Conservation (phyloP, 176 grass and related monocot species). For the Puccinellia tenuiflora region DNA sequence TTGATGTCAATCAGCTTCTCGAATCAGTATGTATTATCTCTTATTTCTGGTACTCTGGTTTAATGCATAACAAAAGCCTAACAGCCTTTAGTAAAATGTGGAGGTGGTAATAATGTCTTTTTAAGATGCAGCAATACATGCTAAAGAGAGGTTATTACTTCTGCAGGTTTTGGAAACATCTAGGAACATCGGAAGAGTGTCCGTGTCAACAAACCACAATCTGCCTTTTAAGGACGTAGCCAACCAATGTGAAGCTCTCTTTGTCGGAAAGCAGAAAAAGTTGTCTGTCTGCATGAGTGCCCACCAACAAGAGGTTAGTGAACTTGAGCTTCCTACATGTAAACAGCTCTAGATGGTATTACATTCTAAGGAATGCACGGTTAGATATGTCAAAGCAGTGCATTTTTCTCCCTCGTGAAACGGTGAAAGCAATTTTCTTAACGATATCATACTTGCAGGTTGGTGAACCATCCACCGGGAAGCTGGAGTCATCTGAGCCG, state of each 20-base stretch:
- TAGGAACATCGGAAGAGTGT: slow-evolving; percentile 56
- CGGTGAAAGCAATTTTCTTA: not conserved
- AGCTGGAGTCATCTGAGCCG: slow-evolving; percentile 17
- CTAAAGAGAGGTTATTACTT: slow-evolving; percentile 16
- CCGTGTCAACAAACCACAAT: slow-evolving; percentile 56
- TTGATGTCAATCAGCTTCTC: slow-evolving; percentile 67
- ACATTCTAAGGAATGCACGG: not conserved
- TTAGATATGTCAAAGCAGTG: not conserved
- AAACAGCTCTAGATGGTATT: not conserved
- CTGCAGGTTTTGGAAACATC: slow-evolving; percentile 63
- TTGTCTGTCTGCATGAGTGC: slow-evolving; percentile 52
- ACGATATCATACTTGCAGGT: slow-evolving; percentile 29
- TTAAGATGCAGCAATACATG: not conserved
- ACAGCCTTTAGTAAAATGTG: not conserved
- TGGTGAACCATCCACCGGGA: slow-evolving; percentile 38
- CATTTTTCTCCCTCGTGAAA: not conserved
- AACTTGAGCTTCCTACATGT: slow-evolving; percentile 11
- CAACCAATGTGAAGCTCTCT: slow-evolving; percentile 68
- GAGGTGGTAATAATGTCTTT: not conserved
- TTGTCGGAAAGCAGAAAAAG: slow-evolving; percentile 68
- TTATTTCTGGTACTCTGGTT: not conserved
- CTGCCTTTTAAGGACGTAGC: slow-evolving; percentile 72
- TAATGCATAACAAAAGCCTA: not conserved
- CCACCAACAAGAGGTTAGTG: slow-evolving; percentile 46
- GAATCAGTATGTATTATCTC: slow-evolving; percentile 55